Conservation (phyloP, 2,329 filamentous ascomycete species). For the Phialophora verrucosa region DNA sequence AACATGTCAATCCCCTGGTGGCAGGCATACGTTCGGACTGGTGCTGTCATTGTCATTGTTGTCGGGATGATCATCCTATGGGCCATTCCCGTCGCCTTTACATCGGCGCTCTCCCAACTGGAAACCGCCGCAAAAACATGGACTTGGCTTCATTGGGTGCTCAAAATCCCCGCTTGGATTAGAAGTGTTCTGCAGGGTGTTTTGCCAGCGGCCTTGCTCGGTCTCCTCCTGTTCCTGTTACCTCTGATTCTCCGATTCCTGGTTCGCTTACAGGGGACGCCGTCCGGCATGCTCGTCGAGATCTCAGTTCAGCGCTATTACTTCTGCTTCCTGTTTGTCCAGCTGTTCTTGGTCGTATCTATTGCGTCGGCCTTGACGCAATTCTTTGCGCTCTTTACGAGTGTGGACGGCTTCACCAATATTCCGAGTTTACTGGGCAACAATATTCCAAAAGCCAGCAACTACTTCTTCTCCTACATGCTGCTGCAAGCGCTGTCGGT, state of each 20-base stretch:
- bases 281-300: constrained; percentile 78
- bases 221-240: constrained; percentile 77
- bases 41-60: constrained; percentile 68
- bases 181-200: constrained; percentile 81
- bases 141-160: constrained; percentile 73
- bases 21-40: constrained; percentile 78
- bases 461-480: constrained; percentile 99
- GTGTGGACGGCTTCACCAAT: constrained; percentile 70
- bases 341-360: constrained; percentile 91
- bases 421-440: constrained; percentile 74
- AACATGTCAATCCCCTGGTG: constrained; percentile 98
- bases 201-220: constrained; percentile 76
- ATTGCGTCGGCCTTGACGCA: constrained; percentile 77
- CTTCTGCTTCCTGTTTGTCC: constrained; percentile 91
- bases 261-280: constrained; percentile 74
- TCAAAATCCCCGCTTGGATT: constrained; percentile 63
- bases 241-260: constrained; percentile 79
- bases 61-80: constrained; percentile 81
- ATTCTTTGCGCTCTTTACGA: constrained; percentile 66
- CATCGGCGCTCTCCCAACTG: constrained; percentile 80
- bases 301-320: constrained; percentile 91
- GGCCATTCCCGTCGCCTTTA: constrained; percentile 89
- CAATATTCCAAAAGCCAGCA: constrained; percentile 83
- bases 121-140: constrained; percentile 69
- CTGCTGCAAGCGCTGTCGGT: constrained; percentile 90